phyloP scores from a whole-genome alignment of 306 rosid species.

The Fagus crenata region DNA sequence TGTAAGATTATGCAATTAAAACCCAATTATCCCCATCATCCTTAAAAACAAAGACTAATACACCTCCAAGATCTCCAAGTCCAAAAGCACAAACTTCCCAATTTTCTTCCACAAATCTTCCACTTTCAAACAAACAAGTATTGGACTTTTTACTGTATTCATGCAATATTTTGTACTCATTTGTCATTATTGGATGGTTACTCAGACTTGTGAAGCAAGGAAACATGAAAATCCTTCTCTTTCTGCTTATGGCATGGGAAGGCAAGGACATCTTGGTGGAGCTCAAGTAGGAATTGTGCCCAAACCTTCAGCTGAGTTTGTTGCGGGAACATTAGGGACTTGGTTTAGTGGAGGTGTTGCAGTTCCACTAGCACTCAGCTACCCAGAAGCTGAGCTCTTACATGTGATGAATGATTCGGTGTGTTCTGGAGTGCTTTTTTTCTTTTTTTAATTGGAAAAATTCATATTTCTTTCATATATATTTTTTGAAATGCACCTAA shows the following conservation, averaged over 20 bases:
- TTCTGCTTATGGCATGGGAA: constrained; percentile 28
- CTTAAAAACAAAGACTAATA: too few species aligned
- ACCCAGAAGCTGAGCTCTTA: constrained; percentile 84
- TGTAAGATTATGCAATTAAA: too few species aligned
- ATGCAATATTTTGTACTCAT: too few species aligned
- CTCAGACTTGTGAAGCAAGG: constrained; percentile 15
- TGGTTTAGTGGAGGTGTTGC: constrained; percentile 96
- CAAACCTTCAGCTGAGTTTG: constrained; percentile 87
- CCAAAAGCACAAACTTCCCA: too few species aligned
- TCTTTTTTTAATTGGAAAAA: too few species aligned
- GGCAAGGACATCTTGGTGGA: constrained; percentile 65
- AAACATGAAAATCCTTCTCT: constrained; percentile 1
- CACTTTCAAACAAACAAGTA: too few species aligned
- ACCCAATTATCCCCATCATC: too few species aligned
- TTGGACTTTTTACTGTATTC: too few species aligned
- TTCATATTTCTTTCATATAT: too few species aligned
- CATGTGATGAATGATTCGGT: constrained; percentile 79
- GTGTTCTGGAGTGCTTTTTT: constrained; percentile 28
- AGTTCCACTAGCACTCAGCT: constrained; percentile 86
- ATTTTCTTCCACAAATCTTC: too few species aligned
- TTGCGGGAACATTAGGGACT: constrained; percentile 79
- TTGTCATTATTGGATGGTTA: constrained; percentile 3
- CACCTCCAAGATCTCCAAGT: too few species aligned
- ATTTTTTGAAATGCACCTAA: too few species aligned
- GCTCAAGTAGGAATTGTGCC: constrained; percentile 89